A percentile compares a stretch with the other conserved stretches of the same genome.
These are phyloP conservation scores for Paecilomyces sp. DNA, from an alignment of 2,329 filamentous ascomycete genomes.

Conservation along the genomic window DNA sequence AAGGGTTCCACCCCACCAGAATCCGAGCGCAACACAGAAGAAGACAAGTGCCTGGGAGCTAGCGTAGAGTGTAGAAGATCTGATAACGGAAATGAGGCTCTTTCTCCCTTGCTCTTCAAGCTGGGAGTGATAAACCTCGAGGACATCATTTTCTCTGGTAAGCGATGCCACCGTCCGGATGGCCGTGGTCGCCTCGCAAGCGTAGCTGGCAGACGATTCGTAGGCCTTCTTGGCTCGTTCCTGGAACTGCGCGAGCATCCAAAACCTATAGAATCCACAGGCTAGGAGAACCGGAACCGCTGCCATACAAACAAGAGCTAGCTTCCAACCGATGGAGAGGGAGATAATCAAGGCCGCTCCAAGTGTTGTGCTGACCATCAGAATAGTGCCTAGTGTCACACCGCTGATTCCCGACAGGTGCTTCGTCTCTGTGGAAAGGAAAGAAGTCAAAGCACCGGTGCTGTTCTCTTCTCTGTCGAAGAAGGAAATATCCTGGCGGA, in stretches of 20 bases:
- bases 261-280: slow-evolving; percentile 85
- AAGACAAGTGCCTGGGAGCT: slow-evolving; percentile 78
- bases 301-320: slow-evolving; percentile 73
- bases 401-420: slow-evolving; percentile 84
- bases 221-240: slow-evolving; percentile 73
- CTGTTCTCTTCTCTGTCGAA: slow-evolving; percentile 89
- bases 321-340: slow-evolving; percentile 77
- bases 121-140: slow-evolving; percentile 60
- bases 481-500: slow-evolving; percentile 87
- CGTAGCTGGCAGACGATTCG: slow-evolving; percentile 72
- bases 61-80: slow-evolving; percentile 73
- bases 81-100: slow-evolving; percentile 66
- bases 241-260: slow-evolving; percentile 72
- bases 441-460: slow-evolving; percentile 78
- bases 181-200: slow-evolving; percentile 86
- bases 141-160: slow-evolving; percentile 77
- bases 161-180: slow-evolving; percentile 91
- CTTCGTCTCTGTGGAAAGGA: slow-evolving; percentile 83
- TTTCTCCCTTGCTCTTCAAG: slow-evolving; percentile 60
- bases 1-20: slow-evolving; percentile 83
- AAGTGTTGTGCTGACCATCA: slow-evolving; percentile 74
- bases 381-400: slow-evolving; percentile 75
- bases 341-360: slow-evolving; percentile 64
- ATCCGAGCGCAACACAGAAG: slow-evolving; percentile 75
- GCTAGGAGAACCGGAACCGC: slow-evolving; percentile 69